Evolutionary conservation across 2,329 filamentous ascomycete species (phyloP).

Genomic region (Colletotrichum lupini): DNA sequence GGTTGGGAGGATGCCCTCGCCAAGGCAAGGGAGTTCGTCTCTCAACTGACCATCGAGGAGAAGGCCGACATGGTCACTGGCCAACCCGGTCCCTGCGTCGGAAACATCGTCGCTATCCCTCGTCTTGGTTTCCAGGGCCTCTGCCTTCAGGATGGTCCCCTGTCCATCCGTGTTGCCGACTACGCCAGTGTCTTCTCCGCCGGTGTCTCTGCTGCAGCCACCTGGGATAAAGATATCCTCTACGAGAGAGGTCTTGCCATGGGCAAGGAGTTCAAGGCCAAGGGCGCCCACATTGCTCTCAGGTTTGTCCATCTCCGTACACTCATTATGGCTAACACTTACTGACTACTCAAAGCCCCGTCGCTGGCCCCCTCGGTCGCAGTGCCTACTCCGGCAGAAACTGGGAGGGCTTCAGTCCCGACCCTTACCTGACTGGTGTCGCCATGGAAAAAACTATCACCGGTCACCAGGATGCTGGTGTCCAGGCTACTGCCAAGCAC

Average conservation of each 20-base stretch:
- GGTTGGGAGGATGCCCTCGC: slow-evolving; percentile 49
- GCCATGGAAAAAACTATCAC: slow-evolving; percentile 49
- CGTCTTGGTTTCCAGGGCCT: slow-evolving; percentile 55
- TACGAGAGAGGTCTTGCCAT: slow-evolving; percentile 53
- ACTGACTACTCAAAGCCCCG: slow-evolving; percentile 46
- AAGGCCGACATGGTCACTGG: slow-evolving; percentile 49
- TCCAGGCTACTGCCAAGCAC: slow-evolving; percentile 53
- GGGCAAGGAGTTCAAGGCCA: slow-evolving; percentile 72
- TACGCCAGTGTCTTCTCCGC: slow-evolving; percentile 57
- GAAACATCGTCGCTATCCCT: slow-evolving; percentile 50
- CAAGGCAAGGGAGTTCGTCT: slow-evolving; percentile 49
- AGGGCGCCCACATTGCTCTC: slow-evolving; percentile 78
- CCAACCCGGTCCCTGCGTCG: slow-evolving; percentile 46
- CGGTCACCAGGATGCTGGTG: slow-evolving; percentile 49
- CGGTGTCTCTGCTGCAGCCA: slow-evolving; percentile 71
- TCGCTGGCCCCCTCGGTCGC: slow-evolving; percentile 55
- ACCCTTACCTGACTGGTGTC: slow-evolving; percentile 75
- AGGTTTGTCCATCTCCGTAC: slow-evolving; percentile 4
- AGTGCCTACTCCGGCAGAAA: slow-evolving; percentile 66
- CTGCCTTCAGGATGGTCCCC: slow-evolving; percentile 53
- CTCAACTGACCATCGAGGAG: slow-evolving; percentile 43
- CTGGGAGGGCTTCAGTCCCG: slow-evolving; percentile 73
- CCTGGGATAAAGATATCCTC: slow-evolving; percentile 79
- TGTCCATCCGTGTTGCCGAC: slow-evolving; percentile 50
- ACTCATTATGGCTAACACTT: background rate